phyloP scores from a whole-genome alignment of 768 basidiomycete genomes.

The Pleurotus giganteus region DNA sequence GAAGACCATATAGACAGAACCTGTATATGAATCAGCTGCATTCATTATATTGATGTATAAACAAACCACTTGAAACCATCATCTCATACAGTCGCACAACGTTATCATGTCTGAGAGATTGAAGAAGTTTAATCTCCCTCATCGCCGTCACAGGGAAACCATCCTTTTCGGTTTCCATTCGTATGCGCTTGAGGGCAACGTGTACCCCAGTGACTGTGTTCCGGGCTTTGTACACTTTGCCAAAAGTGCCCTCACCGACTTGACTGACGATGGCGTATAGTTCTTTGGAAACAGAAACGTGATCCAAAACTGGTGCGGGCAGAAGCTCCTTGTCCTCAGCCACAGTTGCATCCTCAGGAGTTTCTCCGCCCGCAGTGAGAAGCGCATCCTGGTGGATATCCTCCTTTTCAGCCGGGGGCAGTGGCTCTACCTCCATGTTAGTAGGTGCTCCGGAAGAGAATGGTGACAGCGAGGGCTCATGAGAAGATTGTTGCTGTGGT shows the following conservation, averaged over 20 bases:
- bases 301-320: conserved; percentile 13
- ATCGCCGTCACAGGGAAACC: conserved; percentile 99
- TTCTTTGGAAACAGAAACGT: conserved; percentile 36
- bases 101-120: conserved; percentile 87
- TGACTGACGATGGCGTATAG: conserved; percentile 87
- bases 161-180: conserved; percentile 97
- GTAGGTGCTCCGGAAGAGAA: background rate
- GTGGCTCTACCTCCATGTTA: background rate
- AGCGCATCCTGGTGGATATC: background rate
- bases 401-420: background rate
- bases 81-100: conserved; percentile 91
- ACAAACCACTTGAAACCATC: conserved; percentile 95
- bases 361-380: background rate
- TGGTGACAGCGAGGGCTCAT: background rate
- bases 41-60: background rate
- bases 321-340: conserved; percentile 12
- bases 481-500: background rate
- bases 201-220: conserved; percentile 72
- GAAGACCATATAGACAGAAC: conserved; percentile 98
- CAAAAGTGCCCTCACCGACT: conserved; percentile 98
- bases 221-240: conserved; percentile 94
- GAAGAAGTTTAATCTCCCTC: conserved; percentile 97
- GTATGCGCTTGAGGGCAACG: conserved; percentile 93
- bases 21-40: conserved; percentile 36
- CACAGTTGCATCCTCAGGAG: conserved; percentile 7